Percentiles rank a stretch among this genome's conserved stretches.
These are phyloP conservation scores for Monosporascus cannonballus DNA, from an alignment of 2,329 filamentous ascomycete species.

Conservation along the genomic window DNA sequence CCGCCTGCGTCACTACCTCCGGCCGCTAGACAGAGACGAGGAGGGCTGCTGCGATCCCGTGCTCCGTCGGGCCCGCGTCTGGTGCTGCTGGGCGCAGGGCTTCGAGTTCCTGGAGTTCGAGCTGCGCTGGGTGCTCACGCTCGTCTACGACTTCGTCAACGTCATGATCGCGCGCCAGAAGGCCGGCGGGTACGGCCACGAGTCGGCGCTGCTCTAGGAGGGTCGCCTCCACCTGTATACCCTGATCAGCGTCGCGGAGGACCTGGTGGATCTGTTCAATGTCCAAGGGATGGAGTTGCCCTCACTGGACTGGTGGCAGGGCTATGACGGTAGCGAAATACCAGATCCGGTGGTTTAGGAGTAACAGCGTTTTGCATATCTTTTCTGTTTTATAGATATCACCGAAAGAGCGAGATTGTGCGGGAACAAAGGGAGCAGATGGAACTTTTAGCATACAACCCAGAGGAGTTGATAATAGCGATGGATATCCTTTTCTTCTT, in stretches of 20 bases:
- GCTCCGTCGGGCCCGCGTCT: conserved; percentile 8
- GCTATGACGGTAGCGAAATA: too few species aligned
- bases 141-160: conserved; percentile 13
- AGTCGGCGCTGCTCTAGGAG: conserved; percentile 7
- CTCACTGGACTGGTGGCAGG: conserved; percentile 1
- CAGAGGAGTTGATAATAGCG: too few species aligned
- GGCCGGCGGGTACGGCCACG: not conserved
- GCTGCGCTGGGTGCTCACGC: conserved; percentile 14
- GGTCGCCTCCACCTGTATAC: conserved; percentile 9
- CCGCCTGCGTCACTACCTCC: conserved; percentile 7
- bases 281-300: conserved; percentile 8
- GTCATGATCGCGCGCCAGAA: conserved; percentile 8
- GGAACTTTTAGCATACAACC: too few species aligned
- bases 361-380: not conserved
- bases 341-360: too few species aligned
- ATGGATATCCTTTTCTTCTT: too few species aligned
- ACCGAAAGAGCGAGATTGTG: too few species aligned
- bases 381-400: not conserved
- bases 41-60: not conserved
- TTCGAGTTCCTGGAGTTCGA: conserved; percentile 11
- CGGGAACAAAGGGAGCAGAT: too few species aligned
- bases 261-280: conserved; percentile 10
- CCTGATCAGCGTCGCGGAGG: conserved; percentile 6
- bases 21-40: conserved; percentile 1
- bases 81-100: conserved; percentile 16